Evolutionary conservation across 305 asterid genomes (phyloP), one percentile per base, ranked within the genome.

Genomic region (Fraxinus latifolia): DNA sequence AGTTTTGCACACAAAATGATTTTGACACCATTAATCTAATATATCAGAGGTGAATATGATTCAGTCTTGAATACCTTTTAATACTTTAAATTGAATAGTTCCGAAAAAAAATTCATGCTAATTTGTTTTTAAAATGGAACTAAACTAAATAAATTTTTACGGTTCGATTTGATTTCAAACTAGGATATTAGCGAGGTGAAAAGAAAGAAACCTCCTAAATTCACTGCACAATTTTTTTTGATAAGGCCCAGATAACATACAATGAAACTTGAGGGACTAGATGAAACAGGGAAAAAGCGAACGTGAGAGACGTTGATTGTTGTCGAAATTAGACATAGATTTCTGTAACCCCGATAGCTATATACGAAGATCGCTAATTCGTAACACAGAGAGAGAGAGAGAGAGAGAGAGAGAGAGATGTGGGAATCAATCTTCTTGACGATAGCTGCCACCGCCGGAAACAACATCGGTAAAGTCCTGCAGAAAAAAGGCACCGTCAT

Each of bases 401-500:
- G 62, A 70, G 78, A 53, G 82, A 53, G 86, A 36, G 80, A 42
- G 83, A 47, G 68, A 83, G 86, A 82, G 80, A 96, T 96, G 99
- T 94, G 99, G 99, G 98, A 94, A 90, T 86, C 98, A 79, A 89
- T 92, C 81, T 90, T 91, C 90, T 82, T 96, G 19, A 94, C 98
- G 83, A 29, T 94, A 65, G 97, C 96, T 79, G 98, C 99, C 74
- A 93, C 98, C 74, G 98, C 98, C 83, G 99, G 98, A 1, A 96
- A 94, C 89, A 96, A 96, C 91, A 92, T 96, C 90, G 98, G 98
- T 73, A 96, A 96, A 89, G 97, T 94, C 58, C 97, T 94, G 44
- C 98, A 96, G 94, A 96, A 96, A 68, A 96, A 94, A 86, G 98
- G 98, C 91, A 94, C 99, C 81, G 93, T 93, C 89, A 94, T 96